Evolutionary conservation across 352 stramenopile species (phyloP).

Genomic region (Pythium apleroticum): DNA sequence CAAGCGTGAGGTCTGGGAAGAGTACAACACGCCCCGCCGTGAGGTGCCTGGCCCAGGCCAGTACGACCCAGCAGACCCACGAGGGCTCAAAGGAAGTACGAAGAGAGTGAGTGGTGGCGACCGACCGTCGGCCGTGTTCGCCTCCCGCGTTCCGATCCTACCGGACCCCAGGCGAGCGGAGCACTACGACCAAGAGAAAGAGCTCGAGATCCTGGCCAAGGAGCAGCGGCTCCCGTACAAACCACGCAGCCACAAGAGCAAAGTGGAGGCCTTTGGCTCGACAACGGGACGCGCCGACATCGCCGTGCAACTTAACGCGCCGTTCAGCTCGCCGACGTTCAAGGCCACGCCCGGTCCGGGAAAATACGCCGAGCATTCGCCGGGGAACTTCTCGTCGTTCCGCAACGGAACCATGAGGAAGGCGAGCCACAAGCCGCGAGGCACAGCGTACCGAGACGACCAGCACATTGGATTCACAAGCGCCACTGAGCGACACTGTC

Average conservation of each 20-base stretch:
- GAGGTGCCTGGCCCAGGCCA: slow-evolving; percentile 63
- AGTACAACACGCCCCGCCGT: slow-evolving; percentile 47
- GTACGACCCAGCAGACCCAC: slow-evolving; percentile 36
- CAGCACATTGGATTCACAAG: slow-evolving; percentile 71
- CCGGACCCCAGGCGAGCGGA: slow-evolving; percentile 38
- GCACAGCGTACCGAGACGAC: slow-evolving; percentile 30
- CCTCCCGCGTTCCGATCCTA: slow-evolving; percentile 74
- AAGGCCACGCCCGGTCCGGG: slow-evolving; percentile 58
- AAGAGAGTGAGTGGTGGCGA: slow-evolving; percentile 2
- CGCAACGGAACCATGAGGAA: slow-evolving; percentile 5
- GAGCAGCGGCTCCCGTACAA: slow-evolving; percentile 43
- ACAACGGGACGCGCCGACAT: slow-evolving; percentile 56
- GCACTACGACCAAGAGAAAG: slow-evolving; percentile 56
- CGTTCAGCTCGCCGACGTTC: slow-evolving; percentile 60
- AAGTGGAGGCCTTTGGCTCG: slow-evolving; percentile 67
- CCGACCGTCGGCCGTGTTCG: slow-evolving; percentile 64
- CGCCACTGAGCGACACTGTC: slow-evolving; percentile 58
- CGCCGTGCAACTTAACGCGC: slow-evolving; percentile 51
- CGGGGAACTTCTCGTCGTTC: slow-evolving; percentile 12
- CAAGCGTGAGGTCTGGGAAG: slow-evolving; percentile 72
- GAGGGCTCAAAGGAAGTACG: slow-evolving; percentile 10
- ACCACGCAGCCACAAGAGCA: slow-evolving; percentile 32
- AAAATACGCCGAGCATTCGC: slow-evolving; percentile 38
- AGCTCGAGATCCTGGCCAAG: slow-evolving; percentile 59
- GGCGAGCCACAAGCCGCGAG: slow-evolving; percentile 2